Conservation (phyloP, 1,139 yeast genomes). For the Saccharomyces pastorianus region DNA sequence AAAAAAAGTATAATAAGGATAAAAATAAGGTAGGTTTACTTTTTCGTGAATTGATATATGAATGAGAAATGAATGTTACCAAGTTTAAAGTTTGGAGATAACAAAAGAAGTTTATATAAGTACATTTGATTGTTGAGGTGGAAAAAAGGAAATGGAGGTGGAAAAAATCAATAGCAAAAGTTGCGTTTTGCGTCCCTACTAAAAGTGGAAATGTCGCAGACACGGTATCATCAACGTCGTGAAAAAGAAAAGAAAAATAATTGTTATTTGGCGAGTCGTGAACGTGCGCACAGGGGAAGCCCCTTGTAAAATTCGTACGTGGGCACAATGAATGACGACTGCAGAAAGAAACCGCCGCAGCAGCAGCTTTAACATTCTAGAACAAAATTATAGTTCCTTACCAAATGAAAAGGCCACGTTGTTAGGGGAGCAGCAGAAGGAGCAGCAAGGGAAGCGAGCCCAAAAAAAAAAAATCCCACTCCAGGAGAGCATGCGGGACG, state of each 20-base stretch:
- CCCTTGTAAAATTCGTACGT: neutral
- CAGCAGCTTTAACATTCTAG: neutral
- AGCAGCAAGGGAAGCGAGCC: neutral
- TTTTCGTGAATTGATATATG: neutral
- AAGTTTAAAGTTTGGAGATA: neutral
- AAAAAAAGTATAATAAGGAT: neutral
- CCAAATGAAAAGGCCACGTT: neutral
- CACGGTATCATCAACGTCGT: neutral
- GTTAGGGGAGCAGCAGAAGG: neutral
- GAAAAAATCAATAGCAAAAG: neutral
- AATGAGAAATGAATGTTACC: neutral
- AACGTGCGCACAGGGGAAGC: neutral
- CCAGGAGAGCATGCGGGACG: neutral
- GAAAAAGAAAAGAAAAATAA: neutral
- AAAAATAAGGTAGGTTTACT: neutral
- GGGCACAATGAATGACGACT: neutral
- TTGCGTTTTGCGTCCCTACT: neutral
- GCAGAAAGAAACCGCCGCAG: neutral
- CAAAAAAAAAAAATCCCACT: neutral
- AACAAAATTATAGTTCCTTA: neutral
- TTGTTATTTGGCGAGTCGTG: neutral
- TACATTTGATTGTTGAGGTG: constrained; percentile 1
- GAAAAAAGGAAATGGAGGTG: neutral
- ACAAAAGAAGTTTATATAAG: neutral
- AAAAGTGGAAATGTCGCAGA: neutral